Percentiles rank a stretch among this genome's conserved stretches.
These are phyloP conservation scores for Gaultheria prostrata DNA, from an alignment of 148 eudicot species.

Conservation along the genomic window DNA sequence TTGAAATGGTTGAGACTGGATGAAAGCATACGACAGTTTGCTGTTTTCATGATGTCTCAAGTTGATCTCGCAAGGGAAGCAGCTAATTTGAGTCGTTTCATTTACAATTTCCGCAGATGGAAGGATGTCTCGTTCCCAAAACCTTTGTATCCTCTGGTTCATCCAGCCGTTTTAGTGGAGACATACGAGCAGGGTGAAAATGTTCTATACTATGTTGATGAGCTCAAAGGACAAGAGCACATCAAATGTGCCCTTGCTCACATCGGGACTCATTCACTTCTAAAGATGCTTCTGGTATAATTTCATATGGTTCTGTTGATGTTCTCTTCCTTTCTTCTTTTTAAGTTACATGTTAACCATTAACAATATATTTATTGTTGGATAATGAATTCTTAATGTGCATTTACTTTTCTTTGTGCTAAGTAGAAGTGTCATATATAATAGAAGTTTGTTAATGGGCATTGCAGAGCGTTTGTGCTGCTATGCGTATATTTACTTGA, in stretches of 20 bases:
- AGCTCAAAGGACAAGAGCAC: constrained; percentile 54
- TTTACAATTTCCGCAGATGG: constrained; percentile 73
- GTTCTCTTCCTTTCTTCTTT: background rate
- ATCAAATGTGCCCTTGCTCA: constrained; percentile 76
- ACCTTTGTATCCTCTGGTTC: constrained; percentile 82
- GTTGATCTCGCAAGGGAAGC: constrained; percentile 95
- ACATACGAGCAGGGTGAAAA: constrained; percentile 78
- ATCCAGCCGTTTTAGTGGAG: constrained; percentile 85
- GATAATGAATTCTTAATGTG: background rate
- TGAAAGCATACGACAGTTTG: constrained; percentile 83
- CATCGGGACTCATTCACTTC: constrained; percentile 81
- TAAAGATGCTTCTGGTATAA: constrained; percentile 85
- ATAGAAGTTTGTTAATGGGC: background rate
- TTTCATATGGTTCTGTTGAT: constrained; percentile 10
- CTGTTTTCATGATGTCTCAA: constrained; percentile 92
- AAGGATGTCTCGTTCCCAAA: constrained; percentile 89
- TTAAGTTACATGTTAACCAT: background rate
- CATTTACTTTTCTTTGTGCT: background rate
- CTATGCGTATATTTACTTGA: background rate
- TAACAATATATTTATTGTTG: background rate
- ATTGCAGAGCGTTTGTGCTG: background rate
- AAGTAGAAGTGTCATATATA: background rate
- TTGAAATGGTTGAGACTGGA: constrained; percentile 81
- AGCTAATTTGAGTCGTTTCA: constrained; percentile 82
- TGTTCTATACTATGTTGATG: constrained; percentile 58